Percentiles rank a stretch among this genome's conserved stretches.
Conservation (phyloP, 1,284 basidiomycete genomes). For the Moesziomyces globuligerus region DNA sequence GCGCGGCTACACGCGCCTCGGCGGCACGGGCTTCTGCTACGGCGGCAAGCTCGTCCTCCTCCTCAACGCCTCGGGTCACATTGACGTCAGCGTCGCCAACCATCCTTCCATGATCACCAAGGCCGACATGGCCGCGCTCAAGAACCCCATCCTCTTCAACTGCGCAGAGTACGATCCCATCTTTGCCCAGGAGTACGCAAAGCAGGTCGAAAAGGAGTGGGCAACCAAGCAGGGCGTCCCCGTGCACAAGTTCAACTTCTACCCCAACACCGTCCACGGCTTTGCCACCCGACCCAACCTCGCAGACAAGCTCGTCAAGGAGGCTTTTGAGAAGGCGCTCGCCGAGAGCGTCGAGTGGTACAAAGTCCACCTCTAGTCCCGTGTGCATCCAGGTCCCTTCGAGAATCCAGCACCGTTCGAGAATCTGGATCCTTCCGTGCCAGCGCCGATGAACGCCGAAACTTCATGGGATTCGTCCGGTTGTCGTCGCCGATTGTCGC, state of each 20-base stretch:
- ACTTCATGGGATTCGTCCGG: no score
- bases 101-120: slow-evolving; percentile 72
- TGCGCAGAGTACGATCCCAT: slow-evolving; percentile 74
- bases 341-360: slow-evolving; percentile 16
- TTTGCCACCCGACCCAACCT: slow-evolving; percentile 73
- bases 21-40: slow-evolving; percentile 76
- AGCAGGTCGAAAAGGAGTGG: slow-evolving; percentile 70
- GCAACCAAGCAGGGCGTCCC: slow-evolving; percentile 69
- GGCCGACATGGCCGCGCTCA: slow-evolving; percentile 68
- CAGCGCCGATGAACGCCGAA: no score
- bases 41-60: slow-evolving; percentile 70
- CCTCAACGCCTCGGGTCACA: slow-evolving; percentile 58
- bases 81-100: slow-evolving; percentile 72
- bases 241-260: slow-evolving; percentile 73
- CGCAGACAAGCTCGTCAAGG: slow-evolving; percentile 70
- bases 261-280: slow-evolving; percentile 73
- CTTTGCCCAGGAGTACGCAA: slow-evolving; percentile 69
- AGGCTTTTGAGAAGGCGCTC: slow-evolving; percentile 70
- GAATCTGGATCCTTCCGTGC: no score
- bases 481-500: no score
- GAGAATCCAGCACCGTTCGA: neutral
- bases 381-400: neutral
- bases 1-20: slow-evolving; percentile 73
- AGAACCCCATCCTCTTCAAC: slow-evolving; percentile 72
- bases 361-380: slow-evolving; percentile 28